These are phyloP conservation scores for Talaromyces atroroseus DNA, from an alignment of 2,329 filamentous ascomycete species.

Conservation along the genomic window DNA sequence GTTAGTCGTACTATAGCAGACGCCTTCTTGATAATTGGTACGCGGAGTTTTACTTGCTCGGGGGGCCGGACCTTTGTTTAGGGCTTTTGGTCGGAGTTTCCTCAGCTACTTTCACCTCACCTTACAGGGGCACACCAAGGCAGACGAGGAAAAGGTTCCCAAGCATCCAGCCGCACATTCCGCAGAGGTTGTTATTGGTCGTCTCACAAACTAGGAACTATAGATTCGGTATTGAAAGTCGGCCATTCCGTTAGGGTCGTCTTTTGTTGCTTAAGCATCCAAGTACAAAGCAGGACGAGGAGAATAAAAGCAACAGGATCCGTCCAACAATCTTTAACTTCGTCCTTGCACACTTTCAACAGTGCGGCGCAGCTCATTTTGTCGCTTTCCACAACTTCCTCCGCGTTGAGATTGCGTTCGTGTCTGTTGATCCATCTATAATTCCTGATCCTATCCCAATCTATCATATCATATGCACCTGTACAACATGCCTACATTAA, in stretches of 20 bases:
- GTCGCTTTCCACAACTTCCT: not conserved
- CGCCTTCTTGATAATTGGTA: not conserved
- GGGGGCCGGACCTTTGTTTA: not conserved
- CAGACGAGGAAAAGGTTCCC: no score
- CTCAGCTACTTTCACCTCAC: not conserved
- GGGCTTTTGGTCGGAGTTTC: constrained; percentile 8
- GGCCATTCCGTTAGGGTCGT: not conserved
- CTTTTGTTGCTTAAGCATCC: not conserved
- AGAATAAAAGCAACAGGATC: not conserved
- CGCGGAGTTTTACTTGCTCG: constrained; percentile 4
- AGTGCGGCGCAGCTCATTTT: not conserved
- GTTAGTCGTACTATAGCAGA: not conserved
- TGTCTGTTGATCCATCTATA: not conserved
- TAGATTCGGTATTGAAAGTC: not conserved
- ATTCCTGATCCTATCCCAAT: not conserved
- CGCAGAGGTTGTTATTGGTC: not conserved
- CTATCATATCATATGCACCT: not conserved
- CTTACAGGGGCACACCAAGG: not conserved
- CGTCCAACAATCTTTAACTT: not conserved
- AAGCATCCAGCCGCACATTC: not conserved
- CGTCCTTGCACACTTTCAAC: constrained; percentile 1
- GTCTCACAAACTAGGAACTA: not conserved
- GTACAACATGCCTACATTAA: not conserved
- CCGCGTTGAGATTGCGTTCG: not conserved
- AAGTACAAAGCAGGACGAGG: not conserved